Evolutionary conservation across 176 grass and related monocot species (phyloP).

Genomic region (Bromus sterilis): DNA sequence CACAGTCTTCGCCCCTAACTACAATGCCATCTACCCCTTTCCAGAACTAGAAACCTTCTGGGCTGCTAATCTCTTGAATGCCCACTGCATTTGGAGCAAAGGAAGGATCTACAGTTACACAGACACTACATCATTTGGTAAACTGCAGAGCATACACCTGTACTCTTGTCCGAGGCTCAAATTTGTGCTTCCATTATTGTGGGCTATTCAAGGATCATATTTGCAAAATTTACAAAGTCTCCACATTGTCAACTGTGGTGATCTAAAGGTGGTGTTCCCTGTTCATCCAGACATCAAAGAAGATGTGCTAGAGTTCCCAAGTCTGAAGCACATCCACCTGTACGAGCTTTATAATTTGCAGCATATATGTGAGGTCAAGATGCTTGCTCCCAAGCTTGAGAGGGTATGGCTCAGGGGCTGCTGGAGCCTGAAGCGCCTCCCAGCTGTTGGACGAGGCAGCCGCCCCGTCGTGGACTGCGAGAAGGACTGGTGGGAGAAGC

Average conservation of each 20-base stretch:
- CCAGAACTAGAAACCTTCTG: background rate
- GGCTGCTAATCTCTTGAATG: background rate
- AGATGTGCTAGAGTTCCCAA: background rate
- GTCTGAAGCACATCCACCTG: background rate
- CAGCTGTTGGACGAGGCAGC: rapidly evolving
- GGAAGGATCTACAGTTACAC: rapidly evolving
- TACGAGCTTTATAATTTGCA: background rate
- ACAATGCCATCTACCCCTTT: rapidly evolving
- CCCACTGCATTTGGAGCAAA: background rate
- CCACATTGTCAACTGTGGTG: background rate
- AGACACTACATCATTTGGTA: background rate
- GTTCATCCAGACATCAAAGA: background rate
- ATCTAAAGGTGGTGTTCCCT: background rate
- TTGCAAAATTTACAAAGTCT: background rate
- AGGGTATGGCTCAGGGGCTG: background rate
- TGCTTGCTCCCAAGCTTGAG: background rate
- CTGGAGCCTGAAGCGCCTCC: too few species aligned
- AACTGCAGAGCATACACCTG: background rate
- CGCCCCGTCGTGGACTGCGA: background rate
- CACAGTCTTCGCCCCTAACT: background rate
- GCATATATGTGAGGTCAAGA: background rate
- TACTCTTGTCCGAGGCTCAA: background rate
- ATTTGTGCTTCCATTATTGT: background rate
- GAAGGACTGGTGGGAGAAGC: slow-evolving; percentile 2
- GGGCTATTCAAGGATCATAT: background rate